Percentiles rank a stretch among this genome's conserved stretches.
These are phyloP conservation scores for Podosphaera fusca DNA, from an alignment of 2,329 filamentous ascomycete genomes.

Conservation along the genomic window DNA sequence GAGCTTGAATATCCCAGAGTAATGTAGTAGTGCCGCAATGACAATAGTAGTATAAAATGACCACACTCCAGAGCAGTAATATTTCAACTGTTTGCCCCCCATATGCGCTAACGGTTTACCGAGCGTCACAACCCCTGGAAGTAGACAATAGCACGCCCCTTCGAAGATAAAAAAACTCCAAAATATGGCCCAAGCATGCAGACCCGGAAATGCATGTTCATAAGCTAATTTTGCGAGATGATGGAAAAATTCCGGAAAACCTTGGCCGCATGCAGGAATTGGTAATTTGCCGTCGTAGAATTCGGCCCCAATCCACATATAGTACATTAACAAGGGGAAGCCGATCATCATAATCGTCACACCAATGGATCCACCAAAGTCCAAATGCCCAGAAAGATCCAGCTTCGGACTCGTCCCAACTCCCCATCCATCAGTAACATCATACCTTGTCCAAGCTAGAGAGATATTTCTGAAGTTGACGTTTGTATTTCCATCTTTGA, in stretches of 20 bases:
- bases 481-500: not conserved
- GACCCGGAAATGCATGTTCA: slow-evolving; percentile 60
- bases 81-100: slow-evolving; percentile 65
- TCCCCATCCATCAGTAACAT: slow-evolving; percentile 30
- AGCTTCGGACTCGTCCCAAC: slow-evolving; percentile 36
- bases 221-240: slow-evolving; percentile 55
- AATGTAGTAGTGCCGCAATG: slow-evolving; percentile 49
- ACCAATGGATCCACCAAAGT: slow-evolving; percentile 77
- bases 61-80: slow-evolving; percentile 80
- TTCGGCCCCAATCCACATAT: slow-evolving; percentile 93
- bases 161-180: slow-evolving; percentile 84
- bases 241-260: slow-evolving; percentile 42
- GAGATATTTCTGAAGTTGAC: too few species aligned
- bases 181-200: slow-evolving; percentile 77
- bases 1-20: slow-evolving; percentile 64
- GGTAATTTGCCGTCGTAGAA: slow-evolving; percentile 80
- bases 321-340: slow-evolving; percentile 93
- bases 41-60: slow-evolving; percentile 74
- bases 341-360: slow-evolving; percentile 68
- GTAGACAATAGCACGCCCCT: slow-evolving; percentile 55
- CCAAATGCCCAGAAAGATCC: slow-evolving; percentile 40
- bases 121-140: slow-evolving; percentile 71
- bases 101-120: slow-evolving; percentile 72
- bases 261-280: slow-evolving; percentile 38
- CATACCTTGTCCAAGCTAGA: too few species aligned